Base-by-base conservation (phyloP, 2,329 filamentous ascomycete species). In the Seiridium cupressi region DNA sequence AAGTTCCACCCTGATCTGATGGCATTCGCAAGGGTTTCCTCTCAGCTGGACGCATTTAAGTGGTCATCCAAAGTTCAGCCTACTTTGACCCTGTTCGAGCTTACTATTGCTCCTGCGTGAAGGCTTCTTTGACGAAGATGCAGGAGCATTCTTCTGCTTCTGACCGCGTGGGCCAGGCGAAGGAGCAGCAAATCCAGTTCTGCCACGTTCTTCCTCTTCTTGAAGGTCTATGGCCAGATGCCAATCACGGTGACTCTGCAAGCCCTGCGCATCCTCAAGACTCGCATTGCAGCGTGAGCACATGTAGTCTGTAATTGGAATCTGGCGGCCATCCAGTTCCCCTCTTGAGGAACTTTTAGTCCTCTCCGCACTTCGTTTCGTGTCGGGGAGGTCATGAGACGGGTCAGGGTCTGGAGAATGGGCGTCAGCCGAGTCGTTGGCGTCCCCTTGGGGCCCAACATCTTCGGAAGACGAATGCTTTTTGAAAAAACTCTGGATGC, bases 191-290 rank as follows among this genome's bases (percentile, higher is more conserved):
- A 81, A 79, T 78, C 73, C 69, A 62, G 73, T 68, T 61, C 66
- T 78, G 74, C 76, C 80, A 80, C 82, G 81, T 76, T 89, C 81
- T 60, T 81, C 74, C 2, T 87, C 83, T 3, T 87, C 83, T 64
- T 93, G 89, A 36, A 99, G 81, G 67, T 94, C 90, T 76, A 91
- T 92, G 51, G 95, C 95, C 76, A 97, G 89, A 76, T 99, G 95
- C 89, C 93, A 98, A 73, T 99, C 95, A 58, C 89, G 81, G 73
- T 99, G 95, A 75, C 91, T 93, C 65, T 88, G 84, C 51, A 87
- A 71, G 66, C 84, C 82, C 59, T 89, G 84, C 34, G 78, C 70
- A 44, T 81, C 78, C 10, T 81, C 79, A 40, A 95, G 78, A n/a
- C 73, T 71, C 67, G 83, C 81, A 61, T 83, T 81, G 73, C 93